A percentile compares a stretch with the other conserved stretches of the same genome.
phyloP scores from a whole-genome alignment of 306 rosid genomes.

The Spatholobus suberectus region DNA sequence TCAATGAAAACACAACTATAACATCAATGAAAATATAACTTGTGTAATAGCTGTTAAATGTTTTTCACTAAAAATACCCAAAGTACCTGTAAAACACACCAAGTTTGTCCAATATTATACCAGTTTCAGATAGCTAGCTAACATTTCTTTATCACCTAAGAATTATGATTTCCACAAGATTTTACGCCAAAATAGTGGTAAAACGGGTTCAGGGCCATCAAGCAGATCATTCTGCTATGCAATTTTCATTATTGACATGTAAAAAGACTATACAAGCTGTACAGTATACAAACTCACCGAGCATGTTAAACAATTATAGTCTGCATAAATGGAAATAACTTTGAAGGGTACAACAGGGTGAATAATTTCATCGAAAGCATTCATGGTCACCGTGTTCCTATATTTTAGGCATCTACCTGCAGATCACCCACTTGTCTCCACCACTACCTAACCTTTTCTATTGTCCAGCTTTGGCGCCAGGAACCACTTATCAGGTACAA shows the following conservation, averaged over 20 bases:
- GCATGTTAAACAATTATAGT: not conserved
- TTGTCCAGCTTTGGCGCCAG: not conserved
- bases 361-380: not conserved
- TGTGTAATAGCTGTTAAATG: not conserved
- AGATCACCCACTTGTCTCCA: conserved; percentile 1
- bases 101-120: not conserved
- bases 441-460: not conserved
- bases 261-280: conserved; percentile 8
- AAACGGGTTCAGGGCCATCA: not conserved
- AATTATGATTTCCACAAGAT: not conserved
- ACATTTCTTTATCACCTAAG: not conserved
- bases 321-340: not conserved
- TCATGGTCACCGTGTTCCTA: not conserved
- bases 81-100: too few relatives aligned
- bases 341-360: not conserved
- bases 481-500: conserved; percentile 14
- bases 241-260: not conserved
- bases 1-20: too few relatives aligned
- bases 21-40: not conserved
- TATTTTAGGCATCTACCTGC: not conserved
- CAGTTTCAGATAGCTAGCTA: not conserved
- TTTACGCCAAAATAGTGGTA: not conserved
- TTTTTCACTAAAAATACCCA: too few relatives aligned
- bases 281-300: conserved; percentile 14
- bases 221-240: not conserved